Conservation (phyloP, 1,139 yeast species). For the Candida albicans region DNA sequence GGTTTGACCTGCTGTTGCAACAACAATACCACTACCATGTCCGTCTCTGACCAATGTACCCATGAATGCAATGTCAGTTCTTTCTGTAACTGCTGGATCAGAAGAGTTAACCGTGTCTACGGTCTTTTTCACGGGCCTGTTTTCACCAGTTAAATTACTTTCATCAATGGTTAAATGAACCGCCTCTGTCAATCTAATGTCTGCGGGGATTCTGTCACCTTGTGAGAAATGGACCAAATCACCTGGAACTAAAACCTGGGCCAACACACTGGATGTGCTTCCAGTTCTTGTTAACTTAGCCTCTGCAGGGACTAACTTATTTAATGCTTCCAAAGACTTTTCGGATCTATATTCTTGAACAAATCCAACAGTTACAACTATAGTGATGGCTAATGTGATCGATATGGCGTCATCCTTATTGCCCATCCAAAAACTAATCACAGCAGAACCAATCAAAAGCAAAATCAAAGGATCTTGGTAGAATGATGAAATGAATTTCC, state of each 20-base stretch:
- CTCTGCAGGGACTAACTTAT: constrained; percentile 88
- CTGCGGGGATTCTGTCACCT: constrained; percentile 97
- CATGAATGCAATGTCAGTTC: constrained; percentile 84
- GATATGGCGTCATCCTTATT: constrained; percentile 91
- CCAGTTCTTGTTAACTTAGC: constrained; percentile 87
- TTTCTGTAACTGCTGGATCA: constrained; percentile 55
- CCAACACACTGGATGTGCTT: constrained; percentile 72
- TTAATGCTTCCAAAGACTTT: constrained; percentile 86
- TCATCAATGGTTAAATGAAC: constrained; percentile 84
- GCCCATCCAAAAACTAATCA: constrained; percentile 83
- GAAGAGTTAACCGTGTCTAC: constrained; percentile 33
- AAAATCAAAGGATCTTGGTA: constrained; percentile 88
- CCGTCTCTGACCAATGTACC: constrained; percentile 96
- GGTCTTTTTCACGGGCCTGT: constrained; percentile 73
- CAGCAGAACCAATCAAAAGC: constrained; percentile 83
- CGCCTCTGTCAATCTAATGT: constrained; percentile 74
- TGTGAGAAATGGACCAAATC: constrained; percentile 84
- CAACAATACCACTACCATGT: constrained; percentile 88
- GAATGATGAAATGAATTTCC: constrained; percentile 75
- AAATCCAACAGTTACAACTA: constrained; percentile 93
- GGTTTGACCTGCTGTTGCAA: constrained; percentile 83
- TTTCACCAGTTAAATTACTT: constrained; percentile 92
- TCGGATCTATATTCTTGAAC: constrained; percentile 95
- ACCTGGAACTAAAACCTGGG: constrained; percentile 88
- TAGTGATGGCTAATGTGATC: constrained; percentile 81